phyloP scores from a whole-genome alignment of 73 alveolate genomes.

The Diophrys appendiculata region DNA sequence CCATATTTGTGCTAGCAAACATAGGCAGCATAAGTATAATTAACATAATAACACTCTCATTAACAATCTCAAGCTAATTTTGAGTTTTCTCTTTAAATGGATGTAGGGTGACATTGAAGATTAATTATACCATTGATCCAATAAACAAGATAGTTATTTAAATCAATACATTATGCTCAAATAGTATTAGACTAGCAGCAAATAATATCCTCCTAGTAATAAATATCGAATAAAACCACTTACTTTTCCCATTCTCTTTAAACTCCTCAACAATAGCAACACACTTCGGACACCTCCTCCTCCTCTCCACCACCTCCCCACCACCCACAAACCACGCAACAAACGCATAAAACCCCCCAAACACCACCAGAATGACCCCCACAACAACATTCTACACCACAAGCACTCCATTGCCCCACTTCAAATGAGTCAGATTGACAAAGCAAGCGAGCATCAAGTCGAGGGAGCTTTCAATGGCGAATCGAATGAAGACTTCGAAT shows the following conservation, averaged over 20 bases:
- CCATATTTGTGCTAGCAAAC: no score
- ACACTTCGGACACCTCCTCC: not conserved
- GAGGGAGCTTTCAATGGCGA: no score
- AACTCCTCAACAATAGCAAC: not conserved
- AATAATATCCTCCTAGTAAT: not conserved
- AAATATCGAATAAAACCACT: not conserved
- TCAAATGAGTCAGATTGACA: no score
- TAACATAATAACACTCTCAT: not conserved
- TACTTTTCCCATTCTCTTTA: not conserved
- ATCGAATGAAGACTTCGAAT: no score
- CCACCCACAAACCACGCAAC: not conserved
- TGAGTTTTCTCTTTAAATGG: no score
- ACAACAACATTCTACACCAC: no score
- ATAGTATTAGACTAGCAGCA: not conserved
- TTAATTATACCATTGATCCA: not conserved
- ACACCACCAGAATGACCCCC: not conserved
- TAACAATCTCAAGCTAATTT: no score
- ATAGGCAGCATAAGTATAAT: not conserved
- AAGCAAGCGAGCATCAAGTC: no score
- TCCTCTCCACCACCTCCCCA: not conserved
- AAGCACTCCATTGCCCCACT: no score
- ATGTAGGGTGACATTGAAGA: not conserved
- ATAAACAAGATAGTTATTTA: not conserved
- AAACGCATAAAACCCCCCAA: not conserved
- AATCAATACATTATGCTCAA: not conserved